Conservation (phyloP, 1,284 basidiomycete species). For the Phellinidium pouzarii region DNA sequence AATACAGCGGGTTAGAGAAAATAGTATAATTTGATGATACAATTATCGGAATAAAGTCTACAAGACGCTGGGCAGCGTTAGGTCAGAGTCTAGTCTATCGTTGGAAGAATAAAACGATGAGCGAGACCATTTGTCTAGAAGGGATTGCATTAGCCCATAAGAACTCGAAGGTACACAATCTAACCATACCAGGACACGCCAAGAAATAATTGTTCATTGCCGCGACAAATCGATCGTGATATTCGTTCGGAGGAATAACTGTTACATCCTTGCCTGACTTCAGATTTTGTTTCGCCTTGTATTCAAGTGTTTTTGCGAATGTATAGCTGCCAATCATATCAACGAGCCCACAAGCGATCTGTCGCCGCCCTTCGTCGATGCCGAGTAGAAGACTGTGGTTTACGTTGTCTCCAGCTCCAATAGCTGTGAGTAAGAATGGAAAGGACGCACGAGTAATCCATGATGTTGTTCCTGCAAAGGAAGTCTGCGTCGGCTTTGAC, state of each 20-base stretch:
- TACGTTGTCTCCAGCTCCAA: no score
- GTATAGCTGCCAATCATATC: constrained; percentile 81
- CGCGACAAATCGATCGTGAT: constrained; percentile 61
- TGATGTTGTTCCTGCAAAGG: constrained; percentile 66
- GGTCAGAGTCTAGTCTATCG: background rate
- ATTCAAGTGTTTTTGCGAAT: constrained; percentile 71
- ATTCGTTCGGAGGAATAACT: constrained; percentile 64
- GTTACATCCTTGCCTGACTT: constrained; percentile 62
- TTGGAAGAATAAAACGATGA: background rate
- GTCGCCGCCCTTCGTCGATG: constrained; percentile 54
- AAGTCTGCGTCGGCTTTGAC: constrained; percentile 66
- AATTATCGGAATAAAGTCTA: no score
- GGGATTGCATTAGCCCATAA: no score
- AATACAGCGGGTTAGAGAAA: no score
- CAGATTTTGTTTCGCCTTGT: constrained; percentile 68
- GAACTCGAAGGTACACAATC: background rate
- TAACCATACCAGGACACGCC: constrained; percentile 54
- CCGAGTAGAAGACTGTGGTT: constrained; percentile 62
- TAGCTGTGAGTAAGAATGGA: background rate
- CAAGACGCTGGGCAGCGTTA: constrained; percentile 4
- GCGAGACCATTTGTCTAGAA: constrained; percentile 35
- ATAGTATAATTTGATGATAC: no score
- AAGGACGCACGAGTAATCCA: constrained; percentile 75
- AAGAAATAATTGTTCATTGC: constrained; percentile 66
- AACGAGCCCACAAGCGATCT: constrained; percentile 69